Percentiles rank a stretch among this genome's conserved stretches.
phyloP scores from a whole-genome alignment of 176 grass and related monocot species.

The Juncus inflexus region DNA sequence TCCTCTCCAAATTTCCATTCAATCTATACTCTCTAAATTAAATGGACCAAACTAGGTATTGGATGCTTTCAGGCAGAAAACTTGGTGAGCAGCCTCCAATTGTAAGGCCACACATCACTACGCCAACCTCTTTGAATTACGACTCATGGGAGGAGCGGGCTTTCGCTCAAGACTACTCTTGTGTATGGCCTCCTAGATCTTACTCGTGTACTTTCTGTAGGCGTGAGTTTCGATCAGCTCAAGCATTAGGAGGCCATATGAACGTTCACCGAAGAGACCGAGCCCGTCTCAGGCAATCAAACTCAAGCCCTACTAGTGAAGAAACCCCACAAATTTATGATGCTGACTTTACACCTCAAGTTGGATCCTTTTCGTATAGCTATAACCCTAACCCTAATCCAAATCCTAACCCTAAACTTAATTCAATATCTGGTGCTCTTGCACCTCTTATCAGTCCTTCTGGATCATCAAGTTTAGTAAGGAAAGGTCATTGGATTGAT shows the following conservation, averaged over 20 bases:
- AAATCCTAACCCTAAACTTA: conserved; percentile 35
- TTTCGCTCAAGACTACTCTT: conserved; percentile 55
- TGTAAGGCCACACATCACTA: conserved; percentile 15
- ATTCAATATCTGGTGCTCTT: conserved; percentile 38
- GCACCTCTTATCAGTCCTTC: conserved; percentile 21
- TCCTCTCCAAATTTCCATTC: conserved; percentile 15
- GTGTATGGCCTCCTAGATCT: conserved; percentile 72
- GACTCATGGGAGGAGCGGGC: conserved; percentile 65
- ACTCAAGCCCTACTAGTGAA: conserved; percentile 21
- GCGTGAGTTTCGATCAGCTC: conserved; percentile 67
- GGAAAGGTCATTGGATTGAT: conserved; percentile 36
- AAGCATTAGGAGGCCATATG: conserved; percentile 67
- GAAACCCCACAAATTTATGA: conserved; percentile 24
- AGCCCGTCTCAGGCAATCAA: conserved; percentile 56
- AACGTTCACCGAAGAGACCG: conserved; percentile 79
- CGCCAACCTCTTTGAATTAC: not conserved
- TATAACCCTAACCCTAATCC: conserved; percentile 32
- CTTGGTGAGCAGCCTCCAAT: not conserved
- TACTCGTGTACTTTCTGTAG: conserved; percentile 73
- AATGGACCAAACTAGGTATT: conserved; percentile 25
- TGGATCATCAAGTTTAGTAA: conserved; percentile 17
- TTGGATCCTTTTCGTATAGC: conserved; percentile 32
- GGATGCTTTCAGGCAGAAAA: conserved; percentile 16
- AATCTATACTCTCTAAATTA: not conserved
- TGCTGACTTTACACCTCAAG: conserved; percentile 12